Percentiles rank a stretch among this genome's conserved stretches.
phyloP scores from a whole-genome alignment of 306 rosid species.

The Cucumis hystrix region DNA sequence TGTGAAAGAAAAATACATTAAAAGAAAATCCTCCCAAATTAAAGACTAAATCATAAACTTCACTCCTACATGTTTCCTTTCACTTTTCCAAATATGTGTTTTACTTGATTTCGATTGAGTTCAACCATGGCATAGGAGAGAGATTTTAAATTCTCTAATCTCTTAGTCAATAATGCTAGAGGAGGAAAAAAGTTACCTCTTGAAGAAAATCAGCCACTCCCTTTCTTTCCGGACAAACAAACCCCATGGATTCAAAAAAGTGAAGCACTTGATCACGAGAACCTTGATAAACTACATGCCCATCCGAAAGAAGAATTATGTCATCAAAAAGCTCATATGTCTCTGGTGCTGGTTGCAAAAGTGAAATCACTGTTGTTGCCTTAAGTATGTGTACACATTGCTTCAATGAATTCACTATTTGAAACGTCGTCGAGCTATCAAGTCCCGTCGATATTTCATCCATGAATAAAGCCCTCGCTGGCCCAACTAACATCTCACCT shows the following conservation, averaged over 20 bases:
- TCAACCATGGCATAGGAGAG: too few species aligned
- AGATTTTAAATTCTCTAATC: too few species aligned
- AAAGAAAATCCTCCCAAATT: too few species aligned
- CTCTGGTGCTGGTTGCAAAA: constrained; percentile 14
- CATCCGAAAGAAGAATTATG: constrained; percentile 6
- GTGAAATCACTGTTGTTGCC: constrained; percentile 6
- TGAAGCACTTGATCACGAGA: constrained; percentile 7
- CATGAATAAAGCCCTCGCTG: constrained; percentile 8
- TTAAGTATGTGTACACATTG: constrained; percentile 8
- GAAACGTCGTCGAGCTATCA: constrained; percentile 10
- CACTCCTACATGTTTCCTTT: too few species aligned
- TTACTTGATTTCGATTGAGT: too few species aligned
- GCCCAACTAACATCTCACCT: constrained; percentile 12
- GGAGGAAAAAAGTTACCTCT: not conserved
- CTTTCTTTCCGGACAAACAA: constrained; percentile 8
- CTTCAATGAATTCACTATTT: constrained; percentile 11
- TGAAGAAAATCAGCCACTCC: constrained; percentile 13
- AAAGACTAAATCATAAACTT: too few species aligned
- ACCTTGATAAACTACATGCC: constrained; percentile 7
- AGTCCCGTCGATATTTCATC: constrained; percentile 9
- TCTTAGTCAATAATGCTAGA: too few species aligned
- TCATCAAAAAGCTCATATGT: constrained; percentile 12
- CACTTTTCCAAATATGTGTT: too few species aligned
- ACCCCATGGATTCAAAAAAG: constrained; percentile 9
- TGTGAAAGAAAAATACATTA: too few species aligned